Evolutionary conservation across 2,329 filamentous ascomycete species (phyloP).

Genomic region (Cladophialophora bantiana): DNA sequence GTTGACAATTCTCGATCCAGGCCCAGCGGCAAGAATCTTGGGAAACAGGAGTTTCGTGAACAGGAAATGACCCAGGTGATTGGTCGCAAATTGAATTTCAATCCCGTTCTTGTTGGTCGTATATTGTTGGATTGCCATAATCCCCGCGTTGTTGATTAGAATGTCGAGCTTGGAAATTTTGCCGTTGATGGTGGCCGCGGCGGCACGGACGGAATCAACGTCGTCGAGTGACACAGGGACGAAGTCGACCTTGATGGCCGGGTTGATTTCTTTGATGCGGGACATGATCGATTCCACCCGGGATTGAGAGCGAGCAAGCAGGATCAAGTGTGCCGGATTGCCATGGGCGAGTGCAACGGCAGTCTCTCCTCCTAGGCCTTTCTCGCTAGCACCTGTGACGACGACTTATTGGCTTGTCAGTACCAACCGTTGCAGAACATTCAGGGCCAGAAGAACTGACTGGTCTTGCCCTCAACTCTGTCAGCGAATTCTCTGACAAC

Average conservation of each 20-base stretch:
- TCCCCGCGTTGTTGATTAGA: conserved; percentile 47
- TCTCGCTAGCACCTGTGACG: conserved; percentile 41
- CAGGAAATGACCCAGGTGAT: conserved; percentile 47
- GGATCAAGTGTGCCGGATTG: conserved; percentile 43
- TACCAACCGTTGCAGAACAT: not conserved
- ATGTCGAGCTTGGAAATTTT: conserved; percentile 42
- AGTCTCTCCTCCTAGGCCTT: conserved; percentile 42
- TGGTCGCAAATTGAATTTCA: conserved; percentile 47
- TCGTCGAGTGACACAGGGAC: conserved; percentile 37
- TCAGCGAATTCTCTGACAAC: conserved; percentile 44
- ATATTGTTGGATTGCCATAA: conserved; percentile 42
- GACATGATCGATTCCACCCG: conserved; percentile 43
- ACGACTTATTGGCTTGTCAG: conserved; percentile 37
- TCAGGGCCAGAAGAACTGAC: conserved; percentile 33
- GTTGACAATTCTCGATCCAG: conserved; percentile 49
- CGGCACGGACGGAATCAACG: conserved; percentile 38
- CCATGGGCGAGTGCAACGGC: conserved; percentile 43
- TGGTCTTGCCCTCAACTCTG: conserved; percentile 44
- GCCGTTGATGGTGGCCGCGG: conserved; percentile 40
- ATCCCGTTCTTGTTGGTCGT: conserved; percentile 44
- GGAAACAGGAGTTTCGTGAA: conserved; percentile 45
- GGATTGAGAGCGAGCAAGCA: conserved; percentile 41
- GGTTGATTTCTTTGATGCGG: conserved; percentile 33
- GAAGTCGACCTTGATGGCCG: conserved; percentile 32
- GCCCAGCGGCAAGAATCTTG: conserved; percentile 39